Base-by-base conservation (phyloP, 345 rosid genomes). In the Hypericum perforatum region DNA sequence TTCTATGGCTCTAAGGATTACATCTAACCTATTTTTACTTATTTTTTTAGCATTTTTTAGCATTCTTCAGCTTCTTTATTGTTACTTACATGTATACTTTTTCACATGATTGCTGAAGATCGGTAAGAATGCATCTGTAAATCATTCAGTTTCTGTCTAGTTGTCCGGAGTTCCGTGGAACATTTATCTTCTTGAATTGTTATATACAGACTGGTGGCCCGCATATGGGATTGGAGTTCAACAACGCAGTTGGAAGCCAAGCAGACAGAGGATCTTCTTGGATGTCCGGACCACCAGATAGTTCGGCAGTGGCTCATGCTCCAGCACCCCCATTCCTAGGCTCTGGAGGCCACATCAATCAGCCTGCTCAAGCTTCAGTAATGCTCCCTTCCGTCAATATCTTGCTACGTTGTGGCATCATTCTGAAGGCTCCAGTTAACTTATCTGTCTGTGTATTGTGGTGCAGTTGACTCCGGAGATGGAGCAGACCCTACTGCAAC, bases 401-500 rank as follows among this genome's bases (percentile, higher is more conserved):
- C n/a, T 54, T 5, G 43, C 8, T 36, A 22, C 4, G 4, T 22
- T 22, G 1, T 22, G 4, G 32, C 32, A 4, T 1, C 32, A 32
- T 56, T 41, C 42, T 13, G 7, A 22, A 39, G 45, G 41, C 40
- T 57, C 29, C 37, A 45, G n/a, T 55, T 32, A 56, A 37, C 44
- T 8, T 37, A 60, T 12, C 43, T 50, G 8, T 47, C 44, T 44
- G 54, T 49, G 39, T 11, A 29, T 41, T 38, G 37, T 41, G 57
- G 37, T 77, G 65, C 64, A 92, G 98, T 70, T 92, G 79, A 78
- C 85, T 29, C 78, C 97, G 22, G 97, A 88, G 62, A 92, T 80
- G 97, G 96, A 88, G 85, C 80, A 85, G 78, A 89, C 91, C n/a
- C 75, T 92, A 53, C 94, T 88, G 63, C 95, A 88, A 54, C 94